Percentiles rank a stretch among this genome's conserved stretches.
Evolutionary conservation across 1,139 yeast genomes (phyloP).

Genomic region (Saccharomyces hybrid): DNA sequence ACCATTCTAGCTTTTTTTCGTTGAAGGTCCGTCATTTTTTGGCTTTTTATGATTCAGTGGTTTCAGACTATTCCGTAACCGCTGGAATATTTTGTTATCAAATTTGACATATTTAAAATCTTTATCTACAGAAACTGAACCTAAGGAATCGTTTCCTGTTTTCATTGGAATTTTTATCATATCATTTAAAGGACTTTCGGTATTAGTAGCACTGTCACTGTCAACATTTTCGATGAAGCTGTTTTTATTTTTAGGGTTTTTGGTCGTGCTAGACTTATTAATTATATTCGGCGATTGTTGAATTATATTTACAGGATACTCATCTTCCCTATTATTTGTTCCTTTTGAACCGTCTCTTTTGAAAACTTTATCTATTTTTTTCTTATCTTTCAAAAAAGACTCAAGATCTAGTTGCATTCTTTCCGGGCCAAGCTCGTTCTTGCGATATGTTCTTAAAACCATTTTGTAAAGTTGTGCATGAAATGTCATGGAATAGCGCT

Average conservation of each 20-base stretch:
- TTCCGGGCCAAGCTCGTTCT: slow-evolving; percentile 9
- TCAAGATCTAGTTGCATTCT: slow-evolving; percentile 16
- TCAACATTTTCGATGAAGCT: neutral
- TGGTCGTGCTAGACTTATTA: neutral
- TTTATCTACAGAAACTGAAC: slow-evolving; percentile 10
- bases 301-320: neutral
- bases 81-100: slow-evolving; percentile 2
- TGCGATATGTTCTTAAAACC: slow-evolving; percentile 16
- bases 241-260: neutral
- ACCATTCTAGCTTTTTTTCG: neutral
- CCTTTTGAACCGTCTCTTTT: neutral
- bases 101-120: slow-evolving; percentile 5
- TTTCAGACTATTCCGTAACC: neutral
- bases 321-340: neutral
- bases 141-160: neutral
- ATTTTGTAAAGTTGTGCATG: slow-evolving; percentile 21
- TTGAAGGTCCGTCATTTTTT: neutral
- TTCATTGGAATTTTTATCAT: slow-evolving; percentile 6
- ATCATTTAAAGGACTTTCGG: slow-evolving; percentile 2
- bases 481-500: slow-evolving; percentile 16
- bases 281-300: neutral
- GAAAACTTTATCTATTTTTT: slow-evolving; percentile 2
- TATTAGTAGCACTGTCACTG: neutral
- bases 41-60: neutral
- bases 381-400: slow-evolving; percentile 9